A percentile compares a stretch with the other conserved stretches of the same genome.
Conservation (phyloP, 441 rosid species). For the Pelargonium fulgidum region DNA sequence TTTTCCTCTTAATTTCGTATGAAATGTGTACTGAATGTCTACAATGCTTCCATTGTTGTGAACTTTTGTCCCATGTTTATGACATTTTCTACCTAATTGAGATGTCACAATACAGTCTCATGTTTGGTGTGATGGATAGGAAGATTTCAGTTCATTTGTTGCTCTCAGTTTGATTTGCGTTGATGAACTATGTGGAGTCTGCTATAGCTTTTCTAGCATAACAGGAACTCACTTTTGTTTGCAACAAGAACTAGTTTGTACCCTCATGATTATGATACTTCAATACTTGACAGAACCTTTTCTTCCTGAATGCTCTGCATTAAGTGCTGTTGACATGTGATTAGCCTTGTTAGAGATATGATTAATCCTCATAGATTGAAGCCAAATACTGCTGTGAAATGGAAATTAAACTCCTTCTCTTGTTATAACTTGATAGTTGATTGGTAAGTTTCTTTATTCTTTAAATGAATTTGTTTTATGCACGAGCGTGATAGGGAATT, state of each 20-base stretch:
- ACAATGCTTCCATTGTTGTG: no score
- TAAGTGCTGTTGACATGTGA: not conserved
- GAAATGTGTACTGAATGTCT: not conserved
- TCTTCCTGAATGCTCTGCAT: not conserved
- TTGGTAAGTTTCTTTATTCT: not conserved
- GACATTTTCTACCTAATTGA: not conserved
- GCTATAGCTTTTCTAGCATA: no score
- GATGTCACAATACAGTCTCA: not conserved
- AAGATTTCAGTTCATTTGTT: no score
- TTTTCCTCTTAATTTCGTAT: not conserved
- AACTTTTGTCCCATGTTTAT: not conserved
- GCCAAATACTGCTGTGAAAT: not conserved
- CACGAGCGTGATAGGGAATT: not conserved
- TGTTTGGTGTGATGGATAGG: no score
- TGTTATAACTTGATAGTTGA: not conserved
- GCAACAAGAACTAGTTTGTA: no score
- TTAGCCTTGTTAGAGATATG: not conserved
- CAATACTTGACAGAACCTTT: not conserved
- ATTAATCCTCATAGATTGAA: not conserved
- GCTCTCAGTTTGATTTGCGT: no score
- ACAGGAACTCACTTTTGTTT: no score
- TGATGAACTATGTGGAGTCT: no score
- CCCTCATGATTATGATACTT: not conserved
- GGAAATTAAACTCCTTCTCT: not conserved
- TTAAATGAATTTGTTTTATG: not conserved